These are phyloP conservation scores for Claviceps purpurea DNA, from an alignment of 2,329 filamentous ascomycete species.

Conservation along the genomic window DNA sequence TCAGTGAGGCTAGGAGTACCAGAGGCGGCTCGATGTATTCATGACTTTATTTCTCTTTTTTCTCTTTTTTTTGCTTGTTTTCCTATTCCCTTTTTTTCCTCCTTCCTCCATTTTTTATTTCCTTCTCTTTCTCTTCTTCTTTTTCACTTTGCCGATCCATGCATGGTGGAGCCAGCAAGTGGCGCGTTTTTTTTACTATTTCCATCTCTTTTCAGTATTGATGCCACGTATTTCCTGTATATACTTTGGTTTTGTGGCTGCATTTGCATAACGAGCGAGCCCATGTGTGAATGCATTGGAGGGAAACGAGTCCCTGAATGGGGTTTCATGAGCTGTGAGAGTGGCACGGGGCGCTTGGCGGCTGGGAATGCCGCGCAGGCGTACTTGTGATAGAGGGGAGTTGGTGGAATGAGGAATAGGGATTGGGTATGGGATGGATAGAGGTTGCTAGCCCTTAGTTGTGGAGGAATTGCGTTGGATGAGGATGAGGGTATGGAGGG, in stretches of 20 bases:
- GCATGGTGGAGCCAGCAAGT: background rate
- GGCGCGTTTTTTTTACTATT: background rate
- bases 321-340: background rate
- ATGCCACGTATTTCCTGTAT: conserved; percentile 4
- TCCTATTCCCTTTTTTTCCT: background rate
- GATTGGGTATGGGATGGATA: no score
- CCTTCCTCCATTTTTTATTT: background rate
- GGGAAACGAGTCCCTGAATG: background rate
- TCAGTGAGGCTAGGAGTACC: background rate
- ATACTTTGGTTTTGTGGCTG: conserved; percentile 1
- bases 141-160: background rate
- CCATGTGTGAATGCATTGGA: background rate
- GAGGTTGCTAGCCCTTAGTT: no score
- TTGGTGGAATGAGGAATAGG: no score
- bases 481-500: no score
- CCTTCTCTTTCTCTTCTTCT: background rate
- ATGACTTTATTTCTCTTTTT: background rate
- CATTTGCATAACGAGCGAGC: conserved; percentile 3
- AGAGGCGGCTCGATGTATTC: background rate
- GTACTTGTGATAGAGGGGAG: no score
- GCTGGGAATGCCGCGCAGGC: no score
- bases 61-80: background rate
- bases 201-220: background rate
- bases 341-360: no score
- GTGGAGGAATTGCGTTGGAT: no score